phyloP scores from a whole-genome alignment of 192 early-diverging fungal genomes.

The Dimargaris xerosporica region DNA sequence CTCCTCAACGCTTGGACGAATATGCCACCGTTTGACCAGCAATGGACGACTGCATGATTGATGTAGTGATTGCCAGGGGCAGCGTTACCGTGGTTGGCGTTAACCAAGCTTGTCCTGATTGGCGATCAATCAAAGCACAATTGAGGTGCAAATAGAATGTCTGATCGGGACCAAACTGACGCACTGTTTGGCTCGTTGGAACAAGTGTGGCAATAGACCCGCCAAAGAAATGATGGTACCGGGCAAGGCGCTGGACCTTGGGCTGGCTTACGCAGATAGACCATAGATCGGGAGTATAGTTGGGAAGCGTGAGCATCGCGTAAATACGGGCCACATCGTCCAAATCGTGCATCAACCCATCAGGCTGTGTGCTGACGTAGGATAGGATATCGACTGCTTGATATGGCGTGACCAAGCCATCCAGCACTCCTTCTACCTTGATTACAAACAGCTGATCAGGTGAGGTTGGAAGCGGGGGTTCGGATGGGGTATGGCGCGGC shows the following conservation, averaged over 20 bases:
- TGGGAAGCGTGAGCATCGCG: neutral
- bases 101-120: no score
- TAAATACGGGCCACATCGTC: neutral
- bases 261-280: neutral
- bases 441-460: neutral
- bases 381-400: neutral
- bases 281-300: neutral
- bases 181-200: neutral
- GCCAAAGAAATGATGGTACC: neutral
- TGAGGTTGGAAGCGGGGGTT: neutral
- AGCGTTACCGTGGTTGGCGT: no score
- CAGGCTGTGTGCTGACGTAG: neutral
- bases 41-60: no score
- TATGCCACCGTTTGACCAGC: no score
- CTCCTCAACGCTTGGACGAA: no score
- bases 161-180: neutral
- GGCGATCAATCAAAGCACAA: neutral
- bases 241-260: neutral
- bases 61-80: no score
- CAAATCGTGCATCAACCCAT: neutral
- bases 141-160: neutral
- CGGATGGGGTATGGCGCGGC: neutral
- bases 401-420: neutral
- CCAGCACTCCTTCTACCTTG: slow-evolving; percentile 7
- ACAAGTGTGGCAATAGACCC: neutral